These are phyloP conservation scores for Grosmannia clavigera DNA, from an alignment of 2,329 filamentous ascomycete species.

Conservation along the genomic window DNA sequence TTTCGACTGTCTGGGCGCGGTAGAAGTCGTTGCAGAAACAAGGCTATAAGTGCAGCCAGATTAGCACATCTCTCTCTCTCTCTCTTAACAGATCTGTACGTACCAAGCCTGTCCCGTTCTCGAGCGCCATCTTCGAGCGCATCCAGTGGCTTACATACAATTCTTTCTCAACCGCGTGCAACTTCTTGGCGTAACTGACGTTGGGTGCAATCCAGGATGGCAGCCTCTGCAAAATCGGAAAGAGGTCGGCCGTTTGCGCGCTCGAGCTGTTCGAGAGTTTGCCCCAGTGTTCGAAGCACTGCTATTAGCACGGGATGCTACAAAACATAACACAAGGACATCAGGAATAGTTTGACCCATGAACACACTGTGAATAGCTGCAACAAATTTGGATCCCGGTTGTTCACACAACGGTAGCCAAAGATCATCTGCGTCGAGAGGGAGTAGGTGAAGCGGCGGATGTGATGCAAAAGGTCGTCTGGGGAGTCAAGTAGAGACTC, in stretches of 20 bases:
- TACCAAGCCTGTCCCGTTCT: conserved; percentile 17
- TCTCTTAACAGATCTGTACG: background rate
- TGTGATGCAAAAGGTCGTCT: conserved; percentile 13
- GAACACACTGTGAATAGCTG: conserved; percentile 5
- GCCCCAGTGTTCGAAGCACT: conserved; percentile 1
- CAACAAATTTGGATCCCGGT: conserved; percentile 8
- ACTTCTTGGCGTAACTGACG: conserved; percentile 24
- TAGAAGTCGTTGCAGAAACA: conserved; percentile 6
- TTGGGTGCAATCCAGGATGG: conserved; percentile 28
- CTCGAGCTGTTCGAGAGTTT: background rate
- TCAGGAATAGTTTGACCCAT: background rate
- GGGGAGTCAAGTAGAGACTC: conserved; percentile 28
- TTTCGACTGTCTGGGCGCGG: conserved; percentile 13
- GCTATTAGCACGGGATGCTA: background rate
- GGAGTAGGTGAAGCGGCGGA: conserved; percentile 10
- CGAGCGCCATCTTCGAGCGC: conserved; percentile 24
- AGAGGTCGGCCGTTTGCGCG: conserved; percentile 6
- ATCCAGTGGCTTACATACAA: conserved; percentile 29
- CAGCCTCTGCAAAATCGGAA: conserved; percentile 19
- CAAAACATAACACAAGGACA: background rate
- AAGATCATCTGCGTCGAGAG: conserved; percentile 12
- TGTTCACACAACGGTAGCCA: conserved; percentile 8
- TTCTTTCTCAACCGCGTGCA: conserved; percentile 29
- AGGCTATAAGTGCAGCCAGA: background rate
- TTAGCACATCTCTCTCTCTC: background rate